These are phyloP conservation scores for Monosporascus cannonballus DNA, from an alignment of 2,329 filamentous ascomycete genomes.

Conservation along the genomic window DNA sequence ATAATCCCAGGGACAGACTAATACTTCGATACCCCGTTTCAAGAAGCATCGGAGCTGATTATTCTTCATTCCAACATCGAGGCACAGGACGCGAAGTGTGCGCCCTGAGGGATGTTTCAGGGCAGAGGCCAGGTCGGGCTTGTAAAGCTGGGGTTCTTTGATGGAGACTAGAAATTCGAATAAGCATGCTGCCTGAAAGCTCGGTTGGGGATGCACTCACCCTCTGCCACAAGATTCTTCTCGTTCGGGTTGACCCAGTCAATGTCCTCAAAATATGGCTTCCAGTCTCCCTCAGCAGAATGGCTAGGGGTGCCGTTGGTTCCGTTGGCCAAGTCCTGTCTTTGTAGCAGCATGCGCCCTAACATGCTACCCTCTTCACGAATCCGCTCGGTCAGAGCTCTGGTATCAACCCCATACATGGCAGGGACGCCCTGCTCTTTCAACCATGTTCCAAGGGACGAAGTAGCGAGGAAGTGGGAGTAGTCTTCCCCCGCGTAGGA, in stretches of 20 bases:
- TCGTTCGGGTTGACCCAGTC: slow-evolving; percentile 91
- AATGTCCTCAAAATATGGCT: slow-evolving; percentile 65
- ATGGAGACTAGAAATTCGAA: slow-evolving; percentile 66
- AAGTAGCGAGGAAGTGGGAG: slow-evolving; percentile 87
- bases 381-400: slow-evolving; percentile 90
- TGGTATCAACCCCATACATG: slow-evolving; percentile 91
- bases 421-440: slow-evolving; percentile 93
- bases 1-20: slow-evolving; percentile 95
- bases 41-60: slow-evolving; percentile 95
- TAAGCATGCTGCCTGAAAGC: slow-evolving; percentile 30
- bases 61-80: slow-evolving; percentile 97
- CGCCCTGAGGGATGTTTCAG: slow-evolving; percentile 86
- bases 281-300: slow-evolving; percentile 33
- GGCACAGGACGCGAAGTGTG: slow-evolving; percentile 77
- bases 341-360: slow-evolving; percentile 77
- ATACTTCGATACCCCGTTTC: slow-evolving; percentile 83
- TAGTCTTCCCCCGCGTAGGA: slow-evolving; percentile 93
- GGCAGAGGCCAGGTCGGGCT: slow-evolving; percentile 62
- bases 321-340: slow-evolving; percentile 36
- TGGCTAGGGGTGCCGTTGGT: slow-evolving; percentile 35
- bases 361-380: slow-evolving; percentile 94
- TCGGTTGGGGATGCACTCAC: slow-evolving; percentile 50
- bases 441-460: slow-evolving; percentile 88
- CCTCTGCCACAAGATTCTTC: slow-evolving; percentile 89
- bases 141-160: slow-evolving; percentile 78